These are phyloP conservation scores for Xylaria sp. DNA, from an alignment of 2,329 filamentous ascomycete species.

Conservation along the genomic window DNA sequence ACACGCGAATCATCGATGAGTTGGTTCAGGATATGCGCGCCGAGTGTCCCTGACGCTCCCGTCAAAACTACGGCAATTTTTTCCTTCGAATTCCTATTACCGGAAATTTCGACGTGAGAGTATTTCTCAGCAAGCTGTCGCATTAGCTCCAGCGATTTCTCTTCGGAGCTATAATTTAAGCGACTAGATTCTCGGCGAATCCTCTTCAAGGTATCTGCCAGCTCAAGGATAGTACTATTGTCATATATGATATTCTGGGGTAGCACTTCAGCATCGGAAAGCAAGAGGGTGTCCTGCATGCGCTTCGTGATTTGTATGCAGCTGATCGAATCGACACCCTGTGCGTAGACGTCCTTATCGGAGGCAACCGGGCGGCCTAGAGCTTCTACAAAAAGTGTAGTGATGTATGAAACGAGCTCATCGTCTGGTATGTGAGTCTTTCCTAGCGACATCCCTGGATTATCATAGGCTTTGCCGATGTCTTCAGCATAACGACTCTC, in stretches of 20 bases:
- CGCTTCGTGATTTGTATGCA: constrained; percentile 57
- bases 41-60: constrained; percentile 45
- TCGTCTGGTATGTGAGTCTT: constrained; percentile 38
- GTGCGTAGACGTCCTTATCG: constrained; percentile 59
- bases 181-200: not conserved
- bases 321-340: constrained; percentile 65
- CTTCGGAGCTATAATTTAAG: not conserved
- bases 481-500: constrained; percentile 53
- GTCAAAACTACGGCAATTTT: constrained; percentile 35
- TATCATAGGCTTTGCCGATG: constrained; percentile 54
- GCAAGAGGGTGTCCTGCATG: constrained; percentile 37
- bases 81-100: not conserved
- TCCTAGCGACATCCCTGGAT: constrained; percentile 9
- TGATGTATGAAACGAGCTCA: constrained; percentile 45
- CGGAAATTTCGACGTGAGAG: constrained; percentile 24
- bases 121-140: constrained; percentile 38
- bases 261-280: constrained; percentile 36
- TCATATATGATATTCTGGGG: constrained; percentile 67
- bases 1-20: constrained; percentile 47
- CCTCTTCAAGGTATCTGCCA: constrained; percentile 35
- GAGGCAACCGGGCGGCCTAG: constrained; percentile 39
- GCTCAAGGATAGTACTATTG: constrained; percentile 54
- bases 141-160: constrained; percentile 35
- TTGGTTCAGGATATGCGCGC: constrained; percentile 55
- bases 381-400: constrained; percentile 41